These are phyloP conservation scores for Botrytis porri DNA, from an alignment of 2,329 filamentous ascomycete species.

Conservation along the genomic window DNA sequence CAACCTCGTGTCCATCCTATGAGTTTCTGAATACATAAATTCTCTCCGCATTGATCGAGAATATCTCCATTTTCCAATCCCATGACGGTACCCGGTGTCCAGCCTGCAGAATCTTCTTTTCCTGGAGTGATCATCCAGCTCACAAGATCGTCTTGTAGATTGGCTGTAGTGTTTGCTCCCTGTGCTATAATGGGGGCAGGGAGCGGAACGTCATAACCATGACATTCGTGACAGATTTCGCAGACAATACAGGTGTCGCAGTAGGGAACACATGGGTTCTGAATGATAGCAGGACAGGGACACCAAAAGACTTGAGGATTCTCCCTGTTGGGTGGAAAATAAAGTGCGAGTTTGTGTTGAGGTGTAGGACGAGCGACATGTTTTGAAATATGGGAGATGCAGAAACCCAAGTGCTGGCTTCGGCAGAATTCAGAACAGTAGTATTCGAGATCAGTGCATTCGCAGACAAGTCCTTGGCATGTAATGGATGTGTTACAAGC, in stretches of 20 bases:
- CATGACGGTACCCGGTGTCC: not conserved
- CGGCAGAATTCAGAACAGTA: not conserved
- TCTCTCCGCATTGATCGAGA: not conserved
- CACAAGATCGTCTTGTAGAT: not conserved
- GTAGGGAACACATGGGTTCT: not conserved
- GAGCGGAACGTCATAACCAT: not conserved
- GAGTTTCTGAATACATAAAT: not conserved
- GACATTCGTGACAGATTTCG: not conserved
- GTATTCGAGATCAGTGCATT: not conserved
- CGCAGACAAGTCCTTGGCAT: not conserved
- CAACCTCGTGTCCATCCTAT: not conserved
- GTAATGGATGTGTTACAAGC: not conserved
- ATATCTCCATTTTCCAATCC: not conserved
- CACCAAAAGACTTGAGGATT: constrained; percentile 40
- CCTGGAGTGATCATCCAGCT: not conserved
- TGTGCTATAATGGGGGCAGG: not conserved
- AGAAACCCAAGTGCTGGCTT: not conserved
- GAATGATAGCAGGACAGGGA: not conserved
- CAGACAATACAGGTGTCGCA: not conserved
- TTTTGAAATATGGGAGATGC: not conserved
- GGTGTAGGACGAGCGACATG: not conserved
- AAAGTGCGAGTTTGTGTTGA: not conserved
- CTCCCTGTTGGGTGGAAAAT: constrained; percentile 43
- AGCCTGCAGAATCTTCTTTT: not conserved
- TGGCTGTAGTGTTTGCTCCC: not conserved